Evolutionary conservation across 768 basidiomycete genomes (phyloP), one percentile per base, ranked within the genome.

Genomic region (Russula foetens): DNA sequence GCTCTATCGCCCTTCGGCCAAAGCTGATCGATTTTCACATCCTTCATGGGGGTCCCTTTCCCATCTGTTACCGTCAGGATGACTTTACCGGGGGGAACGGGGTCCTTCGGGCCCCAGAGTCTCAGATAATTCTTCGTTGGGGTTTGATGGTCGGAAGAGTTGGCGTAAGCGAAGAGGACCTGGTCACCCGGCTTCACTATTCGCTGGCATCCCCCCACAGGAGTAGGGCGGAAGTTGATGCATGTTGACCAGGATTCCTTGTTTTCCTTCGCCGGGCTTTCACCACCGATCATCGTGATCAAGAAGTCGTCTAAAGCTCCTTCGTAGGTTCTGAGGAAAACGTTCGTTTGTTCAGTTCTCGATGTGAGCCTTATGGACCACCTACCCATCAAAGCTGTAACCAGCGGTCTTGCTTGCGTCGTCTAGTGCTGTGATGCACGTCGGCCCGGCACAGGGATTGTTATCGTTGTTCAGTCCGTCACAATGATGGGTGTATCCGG

Each of bases 371-470:
- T 23, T 14, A 19, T n/a, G 19, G 17, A 53, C n/a, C 9, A 24
- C 38, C 26, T 41, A 41, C 52, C 38, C 52, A n/a, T 53, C 52
- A 24, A 53, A 53, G 24, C 38, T 31, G 9, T 39, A 41, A 2
- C 15, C 33, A 21, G 17, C 33, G 17, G 3, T 8, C 8, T 38
- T 52, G 35, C 31, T 52, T 7, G 77, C 78, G 66, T 77, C 75
- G 47, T 74, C 77, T 19, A 81, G 70, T 14, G 79, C 79, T 44
- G 72, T 74, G 8, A 74, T 78, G 50, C 72, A 72, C 0, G 77
- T 78, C 11, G 77, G 73, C 4, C 76, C 77, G 3, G 77, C 75
- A 23, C 54, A 52, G 7, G 66, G 67, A 49, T 78, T 73, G 0
- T 59, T 65, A 14, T 67, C 49, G 49, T 72, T 63, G 60, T 79